Percentiles rank a stretch among this genome's conserved stretches.
Evolutionary conservation across 2,329 filamentous ascomycete genomes (phyloP).

Genomic region (Endoconidiophora polonica): DNA sequence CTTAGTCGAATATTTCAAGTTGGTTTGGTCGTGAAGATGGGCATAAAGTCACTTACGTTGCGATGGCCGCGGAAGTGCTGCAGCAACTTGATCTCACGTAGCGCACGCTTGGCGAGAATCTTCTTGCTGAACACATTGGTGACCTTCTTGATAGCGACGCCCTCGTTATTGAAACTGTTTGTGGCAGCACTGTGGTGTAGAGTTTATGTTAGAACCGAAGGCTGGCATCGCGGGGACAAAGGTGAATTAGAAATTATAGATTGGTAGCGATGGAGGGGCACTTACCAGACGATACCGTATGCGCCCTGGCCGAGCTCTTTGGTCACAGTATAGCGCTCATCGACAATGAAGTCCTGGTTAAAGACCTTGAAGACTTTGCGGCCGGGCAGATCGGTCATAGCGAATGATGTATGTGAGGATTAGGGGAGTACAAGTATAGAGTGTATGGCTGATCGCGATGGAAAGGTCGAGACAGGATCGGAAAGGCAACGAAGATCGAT

Average conservation of each 20-base stretch:
- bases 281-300: conserved; percentile 95
- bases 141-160: conserved; percentile 97
- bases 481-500: neutral
- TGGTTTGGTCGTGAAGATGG: too few species aligned
- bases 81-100: conserved; percentile 96
- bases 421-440: neutral
- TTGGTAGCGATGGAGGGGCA: neutral
- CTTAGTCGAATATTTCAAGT: too few species aligned
- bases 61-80: conserved; percentile 91
- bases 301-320: conserved; percentile 97
- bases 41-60: conserved; percentile 41
- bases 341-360: conserved; percentile 97
- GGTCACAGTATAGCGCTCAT: conserved; percentile 94
- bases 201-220: conserved; percentile 5
- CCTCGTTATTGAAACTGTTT: conserved; percentile 79
- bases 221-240: neutral
- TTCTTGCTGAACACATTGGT: conserved; percentile 99
- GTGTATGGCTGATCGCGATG: neutral
- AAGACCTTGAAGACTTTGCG: conserved; percentile 98
- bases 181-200: conserved; percentile 55
- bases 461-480: neutral
- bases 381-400: conserved; percentile 27
- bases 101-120: conserved; percentile 91
- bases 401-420: conserved; percentile 12
- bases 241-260: neutral